phyloP scores from a whole-genome alignment of 2,329 filamentous ascomycete genomes.

The Pyricularia pennisetigena region DNA sequence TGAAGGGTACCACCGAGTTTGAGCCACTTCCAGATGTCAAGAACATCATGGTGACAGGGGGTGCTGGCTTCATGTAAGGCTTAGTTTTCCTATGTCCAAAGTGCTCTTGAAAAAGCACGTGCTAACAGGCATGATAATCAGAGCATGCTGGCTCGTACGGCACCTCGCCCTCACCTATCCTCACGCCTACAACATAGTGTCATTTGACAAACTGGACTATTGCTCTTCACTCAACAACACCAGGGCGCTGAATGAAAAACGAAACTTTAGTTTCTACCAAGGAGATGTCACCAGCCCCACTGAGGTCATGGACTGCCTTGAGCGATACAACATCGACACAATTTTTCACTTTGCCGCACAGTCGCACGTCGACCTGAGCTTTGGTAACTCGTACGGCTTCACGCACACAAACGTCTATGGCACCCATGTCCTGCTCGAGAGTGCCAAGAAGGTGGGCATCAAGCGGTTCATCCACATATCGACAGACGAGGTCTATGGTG shows the following conservation, averaged over 20 bases:
- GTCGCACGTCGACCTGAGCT: conserved; percentile 74
- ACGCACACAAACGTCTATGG: conserved; percentile 76
- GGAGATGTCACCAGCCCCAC: conserved; percentile 66
- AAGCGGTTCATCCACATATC: conserved; percentile 72
- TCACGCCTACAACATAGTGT: conserved; percentile 66
- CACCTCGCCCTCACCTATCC: conserved; percentile 68
- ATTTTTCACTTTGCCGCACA: conserved; percentile 81
- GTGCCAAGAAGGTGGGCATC: conserved; percentile 61
- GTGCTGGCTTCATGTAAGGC: conserved; percentile 75
- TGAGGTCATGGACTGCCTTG: conserved; percentile 61
- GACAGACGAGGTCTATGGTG: conserved; percentile 79
- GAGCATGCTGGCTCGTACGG: conserved; percentile 74
- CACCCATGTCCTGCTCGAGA: conserved; percentile 74
- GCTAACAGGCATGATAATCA: conserved; percentile 21
- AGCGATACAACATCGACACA: conserved; percentile 65
- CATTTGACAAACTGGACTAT: conserved; percentile 79
- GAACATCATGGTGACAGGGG: conserved; percentile 78
- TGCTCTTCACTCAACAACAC: conserved; percentile 76
- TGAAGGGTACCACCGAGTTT: conserved; percentile 61
- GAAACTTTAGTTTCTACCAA: conserved; percentile 72
- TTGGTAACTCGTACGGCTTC: conserved; percentile 74
- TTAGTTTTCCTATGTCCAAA: neutral
- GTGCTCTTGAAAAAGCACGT: neutral
- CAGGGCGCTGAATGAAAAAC: conserved; percentile 51
- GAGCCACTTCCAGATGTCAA: conserved; percentile 58